Conservation (phyloP, 768 basidiomycete species). For the Mrakia hoshinonis region DNA sequence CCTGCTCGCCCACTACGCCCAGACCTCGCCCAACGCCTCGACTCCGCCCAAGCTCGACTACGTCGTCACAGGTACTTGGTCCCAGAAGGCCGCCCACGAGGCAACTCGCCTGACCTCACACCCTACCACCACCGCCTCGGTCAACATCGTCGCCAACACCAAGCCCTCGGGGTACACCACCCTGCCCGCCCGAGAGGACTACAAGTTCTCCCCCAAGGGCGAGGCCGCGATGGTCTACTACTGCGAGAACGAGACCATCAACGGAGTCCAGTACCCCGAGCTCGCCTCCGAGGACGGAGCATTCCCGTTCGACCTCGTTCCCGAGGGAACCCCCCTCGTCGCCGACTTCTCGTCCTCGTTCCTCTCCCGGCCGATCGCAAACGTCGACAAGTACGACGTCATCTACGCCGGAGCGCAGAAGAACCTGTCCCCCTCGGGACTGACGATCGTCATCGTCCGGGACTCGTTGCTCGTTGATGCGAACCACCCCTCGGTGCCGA, state of each 20-base stretch:
- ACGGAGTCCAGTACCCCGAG: constrained; percentile 77
- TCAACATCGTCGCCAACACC: constrained; percentile 56
- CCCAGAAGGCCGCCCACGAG: constrained; percentile 57
- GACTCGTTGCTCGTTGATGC: constrained; percentile 71
- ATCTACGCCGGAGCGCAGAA: constrained; percentile 97
- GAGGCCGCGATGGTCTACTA: constrained; percentile 88
- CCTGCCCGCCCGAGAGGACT: constrained; percentile 65
- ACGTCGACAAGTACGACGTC: constrained; percentile 78
- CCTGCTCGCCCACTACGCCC: constrained; percentile 73
- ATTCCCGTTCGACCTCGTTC: constrained; percentile 74
- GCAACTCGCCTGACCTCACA: constrained; percentile 20
- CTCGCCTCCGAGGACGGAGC: constrained; percentile 51
- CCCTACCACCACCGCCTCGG: constrained; percentile 39
- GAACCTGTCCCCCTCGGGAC: constrained; percentile 88
- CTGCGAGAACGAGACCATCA: constrained; percentile 98
- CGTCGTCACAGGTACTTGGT: constrained; percentile 87
- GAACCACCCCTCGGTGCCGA: constrained; percentile 66
- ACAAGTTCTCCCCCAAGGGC: constrained; percentile 54
- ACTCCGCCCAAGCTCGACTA: constrained; percentile 56
- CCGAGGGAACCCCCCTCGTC: constrained; percentile 62
- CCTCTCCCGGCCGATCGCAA: constrained; percentile 86
- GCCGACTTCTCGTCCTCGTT: constrained; percentile 95
- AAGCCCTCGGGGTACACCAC: constrained; percentile 59
- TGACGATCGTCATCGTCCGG: constrained; percentile 88
- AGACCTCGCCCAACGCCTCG: constrained; percentile 43